Percentiles rank a stretch among this genome's conserved stretches.
phyloP scores from a whole-genome alignment of 805 yeast species.

The Nakazawaea molendinolei region DNA sequence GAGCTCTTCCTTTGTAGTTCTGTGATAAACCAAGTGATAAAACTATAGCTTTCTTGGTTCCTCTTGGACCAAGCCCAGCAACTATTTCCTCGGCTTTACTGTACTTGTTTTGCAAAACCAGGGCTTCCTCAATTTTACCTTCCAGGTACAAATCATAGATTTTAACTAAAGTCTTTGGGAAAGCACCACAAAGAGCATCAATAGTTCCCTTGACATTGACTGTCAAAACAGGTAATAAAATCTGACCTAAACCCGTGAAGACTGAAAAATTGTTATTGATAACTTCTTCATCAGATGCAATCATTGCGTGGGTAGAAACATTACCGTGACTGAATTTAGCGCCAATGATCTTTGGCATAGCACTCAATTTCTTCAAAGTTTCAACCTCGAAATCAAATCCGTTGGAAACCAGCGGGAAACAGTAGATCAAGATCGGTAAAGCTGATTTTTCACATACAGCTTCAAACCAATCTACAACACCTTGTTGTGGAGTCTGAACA shows the following conservation, averaged over 20 bases:
- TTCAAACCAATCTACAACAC: constrained; percentile 37
- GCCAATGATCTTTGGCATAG: constrained; percentile 43
- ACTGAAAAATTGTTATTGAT: constrained; percentile 32
- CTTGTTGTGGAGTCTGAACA: constrained; percentile 35
- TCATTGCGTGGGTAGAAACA: constrained; percentile 37
- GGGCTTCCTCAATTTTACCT: constrained; percentile 36
- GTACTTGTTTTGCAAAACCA: constrained; percentile 32
- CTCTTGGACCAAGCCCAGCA: constrained; percentile 36
- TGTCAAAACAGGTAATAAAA: constrained; percentile 38
- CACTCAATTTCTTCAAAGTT: constrained; percentile 34
- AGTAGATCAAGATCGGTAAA: constrained; percentile 38
- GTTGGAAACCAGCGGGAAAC: constrained; percentile 46
- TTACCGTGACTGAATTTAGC: constrained; percentile 47
- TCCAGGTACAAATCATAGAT: constrained; percentile 30
- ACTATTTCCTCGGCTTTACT: constrained; percentile 41
- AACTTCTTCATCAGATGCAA: constrained; percentile 36
- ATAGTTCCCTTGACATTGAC: constrained; percentile 45
- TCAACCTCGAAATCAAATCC: constrained; percentile 29
- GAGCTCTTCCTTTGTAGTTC: constrained; percentile 38
- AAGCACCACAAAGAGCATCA: constrained; percentile 47
- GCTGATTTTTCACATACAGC: constrained; percentile 35
- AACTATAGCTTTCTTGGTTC: constrained; percentile 37
- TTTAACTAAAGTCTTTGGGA: constrained; percentile 41
- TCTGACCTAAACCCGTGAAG: constrained; percentile 47
- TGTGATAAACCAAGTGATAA: constrained; percentile 35